phyloP scores from a whole-genome alignment of 1,139 yeast species.

The Groenewaldozyma sp. region DNA sequence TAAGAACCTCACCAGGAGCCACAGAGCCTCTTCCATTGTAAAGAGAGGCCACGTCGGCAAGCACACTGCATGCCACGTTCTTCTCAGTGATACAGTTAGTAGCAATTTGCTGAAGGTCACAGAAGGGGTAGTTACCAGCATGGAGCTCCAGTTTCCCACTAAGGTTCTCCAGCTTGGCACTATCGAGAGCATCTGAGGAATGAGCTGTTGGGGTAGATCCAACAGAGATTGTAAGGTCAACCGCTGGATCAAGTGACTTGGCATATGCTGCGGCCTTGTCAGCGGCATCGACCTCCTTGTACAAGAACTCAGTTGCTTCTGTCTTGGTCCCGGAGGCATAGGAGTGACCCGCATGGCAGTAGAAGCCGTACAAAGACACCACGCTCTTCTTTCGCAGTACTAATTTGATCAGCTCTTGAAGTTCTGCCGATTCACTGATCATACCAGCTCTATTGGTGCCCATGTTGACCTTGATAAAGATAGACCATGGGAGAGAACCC shows the following conservation, averaged over 20 bases:
- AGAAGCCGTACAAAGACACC: slow-evolving; percentile 47
- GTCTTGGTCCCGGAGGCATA: slow-evolving; percentile 42
- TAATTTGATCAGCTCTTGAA: slow-evolving; percentile 24
- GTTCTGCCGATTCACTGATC: slow-evolving; percentile 24
- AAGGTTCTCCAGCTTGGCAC: slow-evolving; percentile 24
- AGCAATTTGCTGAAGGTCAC: slow-evolving; percentile 67
- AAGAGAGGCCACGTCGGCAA: slow-evolving; percentile 55
- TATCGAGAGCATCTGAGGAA: slow-evolving; percentile 36
- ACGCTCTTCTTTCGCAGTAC: slow-evolving; percentile 13
- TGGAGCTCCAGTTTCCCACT: slow-evolving; percentile 50
- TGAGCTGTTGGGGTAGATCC: slow-evolving; percentile 84
- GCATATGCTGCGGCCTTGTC: slow-evolving; percentile 42
- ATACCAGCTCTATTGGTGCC: slow-evolving; percentile 42
- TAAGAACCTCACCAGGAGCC: slow-evolving; percentile 48
- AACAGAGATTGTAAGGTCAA: slow-evolving; percentile 42
- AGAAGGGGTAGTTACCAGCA: slow-evolving; percentile 69
- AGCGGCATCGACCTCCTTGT: slow-evolving; percentile 50
- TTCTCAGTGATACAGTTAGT: slow-evolving; percentile 46
- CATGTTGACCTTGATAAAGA: slow-evolving; percentile 40
- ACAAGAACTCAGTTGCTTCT: slow-evolving; percentile 41
- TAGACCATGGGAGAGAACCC: slow-evolving; percentile 35
- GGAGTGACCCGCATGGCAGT: slow-evolving; percentile 75
- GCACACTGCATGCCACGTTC: slow-evolving; percentile 46
- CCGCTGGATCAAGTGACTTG: slow-evolving; percentile 21
- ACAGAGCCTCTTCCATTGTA: slow-evolving; percentile 46